Evolutionary conservation across 345 rosid species (phyloP).

Genomic region (Boechera retrofracta): DNA sequence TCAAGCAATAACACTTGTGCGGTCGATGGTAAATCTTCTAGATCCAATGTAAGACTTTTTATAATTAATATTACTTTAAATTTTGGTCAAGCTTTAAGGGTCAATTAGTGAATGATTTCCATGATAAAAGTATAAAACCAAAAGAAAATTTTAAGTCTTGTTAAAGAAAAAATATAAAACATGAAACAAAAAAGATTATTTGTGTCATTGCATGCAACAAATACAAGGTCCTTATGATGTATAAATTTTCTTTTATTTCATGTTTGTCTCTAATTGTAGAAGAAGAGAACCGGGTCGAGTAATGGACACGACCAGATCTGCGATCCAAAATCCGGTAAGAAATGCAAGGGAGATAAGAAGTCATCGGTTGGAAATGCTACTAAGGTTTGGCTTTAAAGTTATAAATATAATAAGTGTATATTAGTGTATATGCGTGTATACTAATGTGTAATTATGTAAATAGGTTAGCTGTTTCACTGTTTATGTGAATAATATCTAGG

Average conservation of each 20-base stretch:
- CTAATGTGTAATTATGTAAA: not conserved
- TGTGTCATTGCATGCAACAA: conserved; percentile 1
- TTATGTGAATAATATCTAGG: not conserved
- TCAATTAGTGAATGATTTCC: not conserved
- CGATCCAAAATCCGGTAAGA: conserved; percentile 49
- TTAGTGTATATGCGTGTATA: not conserved
- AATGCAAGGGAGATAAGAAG: conserved; percentile 50
- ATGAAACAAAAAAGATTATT: not conserved
- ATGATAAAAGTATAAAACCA: not conserved
- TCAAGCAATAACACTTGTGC: not conserved
- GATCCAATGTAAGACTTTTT: conserved; percentile 9
- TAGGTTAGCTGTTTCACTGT: not conserved
- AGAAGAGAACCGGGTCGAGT: conserved; percentile 46
- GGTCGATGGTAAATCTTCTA: conserved; percentile 9
- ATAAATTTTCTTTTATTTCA: not conserved
- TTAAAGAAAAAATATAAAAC: no score
- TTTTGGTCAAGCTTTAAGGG: not conserved
- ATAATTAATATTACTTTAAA: not conserved
- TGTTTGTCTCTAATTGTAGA: conserved; percentile 35
- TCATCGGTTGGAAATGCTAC: conserved; percentile 50
- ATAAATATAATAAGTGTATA: no score
- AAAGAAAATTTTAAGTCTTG: not conserved
- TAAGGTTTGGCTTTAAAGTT: conserved; percentile 47
- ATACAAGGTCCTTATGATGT: not conserved
- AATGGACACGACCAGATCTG: conserved; percentile 31